These are phyloP conservation scores for Arbutus unedo DNA, from an alignment of 148 eudicot species.

Conservation along the genomic window DNA sequence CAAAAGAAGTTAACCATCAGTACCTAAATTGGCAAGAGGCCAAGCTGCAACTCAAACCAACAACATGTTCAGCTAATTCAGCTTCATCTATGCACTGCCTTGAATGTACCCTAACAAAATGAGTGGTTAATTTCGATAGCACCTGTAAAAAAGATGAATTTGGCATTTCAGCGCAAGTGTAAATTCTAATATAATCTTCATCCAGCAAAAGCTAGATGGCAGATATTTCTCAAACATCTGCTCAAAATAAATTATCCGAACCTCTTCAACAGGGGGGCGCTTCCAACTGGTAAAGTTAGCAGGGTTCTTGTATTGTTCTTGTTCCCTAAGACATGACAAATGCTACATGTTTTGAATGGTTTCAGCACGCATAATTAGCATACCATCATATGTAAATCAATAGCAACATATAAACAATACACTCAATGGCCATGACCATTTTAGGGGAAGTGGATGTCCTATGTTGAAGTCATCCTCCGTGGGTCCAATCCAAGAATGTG, in stretches of 20 bases:
- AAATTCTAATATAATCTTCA: background rate
- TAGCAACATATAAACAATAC: background rate
- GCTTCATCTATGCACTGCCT: slow-evolving; percentile 85
- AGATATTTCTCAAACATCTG: slow-evolving; percentile 11
- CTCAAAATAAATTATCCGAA: slow-evolving; percentile 20
- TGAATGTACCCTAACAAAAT: slow-evolving; percentile 67
- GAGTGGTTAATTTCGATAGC: slow-evolving; percentile 61
- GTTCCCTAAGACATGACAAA: slow-evolving; percentile 54
- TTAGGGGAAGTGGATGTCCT: background rate
- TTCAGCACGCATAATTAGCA: background rate
- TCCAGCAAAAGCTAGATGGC: background rate
- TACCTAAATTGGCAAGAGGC: slow-evolving; percentile 88
- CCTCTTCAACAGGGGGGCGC: slow-evolving; percentile 94
- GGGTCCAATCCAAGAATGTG: background rate
- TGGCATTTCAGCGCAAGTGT: background rate
- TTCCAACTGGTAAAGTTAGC: slow-evolving; percentile 48
- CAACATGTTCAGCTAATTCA: slow-evolving; percentile 94
- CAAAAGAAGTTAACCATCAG: background rate
- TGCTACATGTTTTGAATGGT: background rate
- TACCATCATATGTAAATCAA: background rate
- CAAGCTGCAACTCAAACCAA: slow-evolving; percentile 78
- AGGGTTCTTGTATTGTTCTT: slow-evolving; percentile 67
- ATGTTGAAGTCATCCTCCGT: background rate
- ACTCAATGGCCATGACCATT: background rate
- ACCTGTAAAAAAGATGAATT: slow-evolving; percentile 39